Conservation (phyloP, 768 basidiomycete species). For the Pleurotus tuoliensis region DNA sequence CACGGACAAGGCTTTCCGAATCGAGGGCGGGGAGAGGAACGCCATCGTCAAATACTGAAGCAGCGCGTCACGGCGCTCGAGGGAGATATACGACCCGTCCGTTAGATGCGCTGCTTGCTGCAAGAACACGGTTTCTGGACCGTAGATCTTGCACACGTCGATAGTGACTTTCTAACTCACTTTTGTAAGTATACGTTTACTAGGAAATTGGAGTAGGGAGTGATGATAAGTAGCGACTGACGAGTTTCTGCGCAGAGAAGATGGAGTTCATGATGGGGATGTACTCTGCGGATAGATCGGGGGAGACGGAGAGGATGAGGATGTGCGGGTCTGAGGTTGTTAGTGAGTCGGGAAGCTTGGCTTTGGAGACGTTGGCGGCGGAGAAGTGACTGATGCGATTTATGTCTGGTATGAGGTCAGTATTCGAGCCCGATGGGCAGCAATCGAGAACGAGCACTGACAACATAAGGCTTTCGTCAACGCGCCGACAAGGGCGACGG, state of each 20-base stretch:
- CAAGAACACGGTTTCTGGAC: conserved; percentile 88
- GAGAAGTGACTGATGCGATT: conserved; percentile 33
- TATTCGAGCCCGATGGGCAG: neutral
- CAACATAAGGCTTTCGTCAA: conserved; percentile 92
- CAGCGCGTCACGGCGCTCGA: conserved; percentile 77
- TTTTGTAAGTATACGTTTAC: neutral
- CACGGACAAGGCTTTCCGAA: conserved; percentile 74
- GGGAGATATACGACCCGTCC: conserved; percentile 87
- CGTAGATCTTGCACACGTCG: conserved; percentile 91
- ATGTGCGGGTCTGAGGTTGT: conserved; percentile 35
- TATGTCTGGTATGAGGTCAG: conserved; percentile 27
- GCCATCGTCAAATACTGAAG: conserved; percentile 96
- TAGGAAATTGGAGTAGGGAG: conserved; percentile 7
- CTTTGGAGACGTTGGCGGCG: conserved; percentile 24
- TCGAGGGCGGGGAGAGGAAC: conserved; percentile 51
- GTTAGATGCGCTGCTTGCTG: conserved; percentile 97
- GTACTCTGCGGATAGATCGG: conserved; percentile 85
- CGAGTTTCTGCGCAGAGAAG: conserved; percentile 97
- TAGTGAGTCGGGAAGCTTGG: conserved; percentile 24
- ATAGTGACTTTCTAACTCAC: conserved; percentile 84
- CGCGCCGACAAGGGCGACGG: conserved; percentile 79
- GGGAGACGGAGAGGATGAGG: conserved; percentile 85
- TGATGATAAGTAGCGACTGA: conserved; percentile 30
- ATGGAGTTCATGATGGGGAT: conserved; percentile 99
- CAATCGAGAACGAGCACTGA: conserved; percentile 30